Evolutionary conservation across 2,329 filamentous ascomycete species (phyloP).

Genomic region (Myriosclerotinia duriaeana): DNA sequence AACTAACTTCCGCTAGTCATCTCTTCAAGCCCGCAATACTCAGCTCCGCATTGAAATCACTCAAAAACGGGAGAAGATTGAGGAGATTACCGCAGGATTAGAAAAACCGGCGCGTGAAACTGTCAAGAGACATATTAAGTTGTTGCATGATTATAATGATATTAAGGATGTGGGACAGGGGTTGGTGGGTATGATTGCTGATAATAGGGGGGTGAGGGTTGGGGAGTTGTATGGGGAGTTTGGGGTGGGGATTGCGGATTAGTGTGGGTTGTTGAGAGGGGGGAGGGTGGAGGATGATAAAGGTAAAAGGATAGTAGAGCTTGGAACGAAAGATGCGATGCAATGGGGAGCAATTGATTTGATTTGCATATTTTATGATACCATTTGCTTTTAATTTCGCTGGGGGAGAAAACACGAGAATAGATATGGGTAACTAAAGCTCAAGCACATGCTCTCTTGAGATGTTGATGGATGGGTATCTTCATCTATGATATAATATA

Average conservation of each 20-base stretch:
- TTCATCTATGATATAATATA: background rate
- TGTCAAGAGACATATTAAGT: conserved; percentile 61
- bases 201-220: conserved; percentile 54
- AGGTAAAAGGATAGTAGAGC: background rate
- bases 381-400: background rate
- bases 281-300: too few relatives aligned
- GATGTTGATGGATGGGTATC: background rate
- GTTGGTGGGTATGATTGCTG: conserved; percentile 65
- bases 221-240: conserved; percentile 42
- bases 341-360: background rate
- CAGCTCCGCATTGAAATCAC: conserved; percentile 44
- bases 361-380: conserved; percentile 8
- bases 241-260: conserved; percentile 40
- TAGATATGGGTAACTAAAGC: background rate
- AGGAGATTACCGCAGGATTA: conserved; percentile 41
- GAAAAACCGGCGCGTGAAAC: conserved; percentile 46
- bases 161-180: conserved; percentile 67
- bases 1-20: conserved; percentile 41
- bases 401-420: background rate
- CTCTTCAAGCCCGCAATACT: conserved; percentile 47
- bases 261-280: background rate
- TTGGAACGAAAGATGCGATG: background rate
- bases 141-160: conserved; percentile 69
- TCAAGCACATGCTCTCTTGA: background rate
- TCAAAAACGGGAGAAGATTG: conserved; percentile 40